Percentiles rank a stretch among this genome's conserved stretches.
Conservation (phyloP, 805 yeast genomes). For the Candida rishiriensis region DNA sequence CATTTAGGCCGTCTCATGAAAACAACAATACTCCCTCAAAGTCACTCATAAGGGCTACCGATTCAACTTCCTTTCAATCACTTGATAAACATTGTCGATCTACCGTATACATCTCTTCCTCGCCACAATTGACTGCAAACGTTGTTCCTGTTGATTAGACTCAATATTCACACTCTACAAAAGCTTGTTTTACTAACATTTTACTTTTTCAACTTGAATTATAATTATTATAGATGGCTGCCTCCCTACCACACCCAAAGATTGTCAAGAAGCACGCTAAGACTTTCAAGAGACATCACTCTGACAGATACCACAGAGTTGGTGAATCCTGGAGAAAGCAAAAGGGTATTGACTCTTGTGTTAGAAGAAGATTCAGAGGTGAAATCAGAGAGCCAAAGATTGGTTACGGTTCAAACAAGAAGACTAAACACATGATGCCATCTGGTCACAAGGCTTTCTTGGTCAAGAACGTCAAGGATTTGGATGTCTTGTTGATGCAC, state of each 20-base stretch:
- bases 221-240: conserved; percentile 66
- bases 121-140: no score
- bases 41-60: no score
- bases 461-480: conserved; percentile 88
- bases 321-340: conserved; percentile 99
- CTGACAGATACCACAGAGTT: conserved; percentile 99
- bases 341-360: conserved; percentile 99
- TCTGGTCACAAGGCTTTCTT: conserved; percentile 97
- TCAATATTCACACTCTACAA: conserved; percentile 3
- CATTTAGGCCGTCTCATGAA: no score
- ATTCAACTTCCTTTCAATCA: no score
- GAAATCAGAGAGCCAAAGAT: conserved; percentile 98
- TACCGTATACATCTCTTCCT: no score
- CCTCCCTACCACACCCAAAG: conserved; percentile 97
- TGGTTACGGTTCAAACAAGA: conserved; percentile 99
- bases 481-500: conserved; percentile 94
- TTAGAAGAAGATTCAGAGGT: conserved; percentile 99
- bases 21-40: no score
- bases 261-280: conserved; percentile 99
- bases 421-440: conserved; percentile 92
- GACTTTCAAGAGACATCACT: conserved; percentile 99
- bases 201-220: no score
- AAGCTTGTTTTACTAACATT: background rate
- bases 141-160: background rate
- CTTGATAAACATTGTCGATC: no score